These are phyloP conservation scores for Solanum chacoense DNA, from an alignment of 305 asterid genomes.

Conservation along the genomic window DNA sequence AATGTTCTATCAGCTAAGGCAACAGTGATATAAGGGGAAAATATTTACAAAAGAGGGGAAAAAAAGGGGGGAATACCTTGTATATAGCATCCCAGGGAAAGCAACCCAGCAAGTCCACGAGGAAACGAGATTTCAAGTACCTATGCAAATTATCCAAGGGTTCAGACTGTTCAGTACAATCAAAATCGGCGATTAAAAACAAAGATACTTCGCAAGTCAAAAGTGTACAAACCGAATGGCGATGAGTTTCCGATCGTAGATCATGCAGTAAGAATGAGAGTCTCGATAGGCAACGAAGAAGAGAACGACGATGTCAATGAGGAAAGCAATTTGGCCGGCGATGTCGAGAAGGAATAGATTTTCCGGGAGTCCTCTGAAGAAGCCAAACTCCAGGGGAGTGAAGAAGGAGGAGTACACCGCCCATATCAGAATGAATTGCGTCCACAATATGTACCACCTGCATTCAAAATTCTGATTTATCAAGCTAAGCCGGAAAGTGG, in stretches of 20 bases:
- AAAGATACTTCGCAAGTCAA: neutral
- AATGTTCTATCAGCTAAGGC: neutral
- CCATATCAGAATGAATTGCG: constrained; percentile 54
- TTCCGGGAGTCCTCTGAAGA: constrained; percentile 58
- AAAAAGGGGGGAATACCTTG: constrained; percentile 16
- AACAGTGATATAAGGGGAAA: neutral
- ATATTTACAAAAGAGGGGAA: neutral
- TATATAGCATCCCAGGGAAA: constrained; percentile 66
- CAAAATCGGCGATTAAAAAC: neutral
- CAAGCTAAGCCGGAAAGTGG: neutral
- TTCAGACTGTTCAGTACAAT: neutral
- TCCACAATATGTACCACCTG: constrained; percentile 57
- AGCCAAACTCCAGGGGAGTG: constrained; percentile 63
- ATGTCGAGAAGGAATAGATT: constrained; percentile 53
- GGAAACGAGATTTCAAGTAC: constrained; percentile 49
- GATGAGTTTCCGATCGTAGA: constrained; percentile 35
- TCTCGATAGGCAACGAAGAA: constrained; percentile 53
- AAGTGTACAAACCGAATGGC: constrained; percentile 34
- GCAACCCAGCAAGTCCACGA: constrained; percentile 54
- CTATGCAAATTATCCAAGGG: constrained; percentile 10
- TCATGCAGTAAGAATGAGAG: constrained; percentile 33
- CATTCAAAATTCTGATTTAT: neutral
- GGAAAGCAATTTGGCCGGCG: constrained; percentile 55
- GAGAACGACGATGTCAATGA: constrained; percentile 34
- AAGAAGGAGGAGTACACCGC: constrained; percentile 69